These are phyloP conservation scores for Gossypium rotundifolium DNA, from an alignment of 345 rosid genomes.

Conservation along the genomic window DNA sequence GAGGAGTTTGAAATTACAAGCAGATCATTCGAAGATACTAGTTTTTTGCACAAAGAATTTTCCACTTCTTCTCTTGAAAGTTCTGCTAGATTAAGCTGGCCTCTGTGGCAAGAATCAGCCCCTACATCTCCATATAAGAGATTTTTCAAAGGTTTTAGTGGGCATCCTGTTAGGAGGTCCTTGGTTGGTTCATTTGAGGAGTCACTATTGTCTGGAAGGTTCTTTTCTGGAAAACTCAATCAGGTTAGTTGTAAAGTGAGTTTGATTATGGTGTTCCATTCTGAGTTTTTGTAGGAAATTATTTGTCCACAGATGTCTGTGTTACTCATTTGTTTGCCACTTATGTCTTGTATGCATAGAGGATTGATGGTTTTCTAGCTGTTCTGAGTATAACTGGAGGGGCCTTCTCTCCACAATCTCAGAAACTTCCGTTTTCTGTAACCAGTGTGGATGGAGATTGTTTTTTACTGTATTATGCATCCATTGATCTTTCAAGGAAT, in stretches of 20 bases:
- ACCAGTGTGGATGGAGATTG: slow-evolving; percentile 85
- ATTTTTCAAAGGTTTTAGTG: slow-evolving; percentile 58
- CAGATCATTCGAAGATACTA: slow-evolving; percentile 53
- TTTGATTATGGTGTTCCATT: background rate
- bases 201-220: slow-evolving; percentile 79
- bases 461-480: slow-evolving; percentile 69
- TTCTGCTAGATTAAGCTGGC: slow-evolving; percentile 29
- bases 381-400: slow-evolving; percentile 91
- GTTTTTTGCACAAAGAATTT: slow-evolving; percentile 42
- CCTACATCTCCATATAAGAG: slow-evolving; percentile 40
- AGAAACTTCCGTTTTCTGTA: slow-evolving; percentile 91
- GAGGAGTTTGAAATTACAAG: slow-evolving; percentile 34
- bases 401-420: slow-evolving; percentile 77
- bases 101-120: slow-evolving; percentile 34
- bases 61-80: slow-evolving; percentile 51
- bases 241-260: slow-evolving; percentile 45
- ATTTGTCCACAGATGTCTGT: background rate
- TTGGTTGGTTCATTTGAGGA: slow-evolving; percentile 97
- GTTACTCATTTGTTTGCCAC: slow-evolving; percentile 9
- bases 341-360: slow-evolving; percentile 35
- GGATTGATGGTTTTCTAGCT: slow-evolving; percentile 90
- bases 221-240: slow-evolving; percentile 51
- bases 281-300: background rate
- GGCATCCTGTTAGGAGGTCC: slow-evolving; percentile 70
- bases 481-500: slow-evolving; percentile 67